These are phyloP conservation scores for Fraxinus ornus DNA, from an alignment of 305 asterid species.

Conservation along the genomic window DNA sequence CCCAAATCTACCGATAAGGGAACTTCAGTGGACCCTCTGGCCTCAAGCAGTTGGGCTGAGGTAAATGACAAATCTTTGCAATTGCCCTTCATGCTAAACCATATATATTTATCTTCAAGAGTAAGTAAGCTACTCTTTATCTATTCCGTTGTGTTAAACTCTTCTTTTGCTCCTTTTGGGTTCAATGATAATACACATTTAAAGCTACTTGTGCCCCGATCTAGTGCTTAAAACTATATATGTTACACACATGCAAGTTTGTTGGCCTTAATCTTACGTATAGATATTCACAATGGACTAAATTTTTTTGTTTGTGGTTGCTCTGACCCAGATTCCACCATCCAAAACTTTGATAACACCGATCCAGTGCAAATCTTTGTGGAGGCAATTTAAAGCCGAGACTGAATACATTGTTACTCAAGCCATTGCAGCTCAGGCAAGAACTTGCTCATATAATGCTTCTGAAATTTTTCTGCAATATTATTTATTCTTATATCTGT, in stretches of 20 bases:
- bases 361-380: conserved; percentile 89
- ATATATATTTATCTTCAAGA: neutral
- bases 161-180: neutral
- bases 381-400: conserved; percentile 92
- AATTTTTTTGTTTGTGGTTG: conserved; percentile 22
- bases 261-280: neutral
- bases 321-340: conserved; percentile 59
- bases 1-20: conserved; percentile 56
- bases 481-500: conserved; percentile 7
- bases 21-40: conserved; percentile 73
- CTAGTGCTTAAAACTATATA: neutral
- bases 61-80: conserved; percentile 30
- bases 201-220: neutral
- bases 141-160: neutral
- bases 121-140: neutral
- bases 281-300: neutral
- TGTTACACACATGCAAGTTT: neutral
- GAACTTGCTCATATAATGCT: conserved; percentile 9
- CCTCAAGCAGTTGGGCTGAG: conserved; percentile 97
- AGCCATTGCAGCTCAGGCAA: conserved; percentile 97
- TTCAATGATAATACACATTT: neutral
- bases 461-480: conserved; percentile 4
- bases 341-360: conserved; percentile 89
- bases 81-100: neutral
- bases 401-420: conserved; percentile 93